Conservation (phyloP, 2,329 filamentous ascomycete genomes). For the Aspergillus melleus region DNA sequence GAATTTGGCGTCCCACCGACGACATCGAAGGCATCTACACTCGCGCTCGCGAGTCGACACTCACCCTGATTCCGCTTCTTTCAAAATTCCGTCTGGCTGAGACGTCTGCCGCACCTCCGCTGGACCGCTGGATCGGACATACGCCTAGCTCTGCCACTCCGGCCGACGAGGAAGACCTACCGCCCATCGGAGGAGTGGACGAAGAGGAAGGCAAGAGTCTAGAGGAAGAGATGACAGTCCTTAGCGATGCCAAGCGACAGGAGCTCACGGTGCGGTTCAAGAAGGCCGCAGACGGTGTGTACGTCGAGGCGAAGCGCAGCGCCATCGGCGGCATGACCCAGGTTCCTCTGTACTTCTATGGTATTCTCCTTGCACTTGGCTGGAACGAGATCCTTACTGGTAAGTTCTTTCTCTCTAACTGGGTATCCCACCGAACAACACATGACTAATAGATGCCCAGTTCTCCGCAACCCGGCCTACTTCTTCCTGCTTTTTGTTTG, state of each 20-base stretch:
- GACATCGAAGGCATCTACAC: slow-evolving; percentile 97
- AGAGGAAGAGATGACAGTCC: slow-evolving; percentile 94
- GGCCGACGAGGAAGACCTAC: slow-evolving; percentile 85
- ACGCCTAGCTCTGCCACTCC: slow-evolving; percentile 72
- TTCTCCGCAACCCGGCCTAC: slow-evolving; percentile 89
- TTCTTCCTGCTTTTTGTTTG: slow-evolving; percentile 84
- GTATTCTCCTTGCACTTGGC: slow-evolving; percentile 81
- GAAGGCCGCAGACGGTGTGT: slow-evolving; percentile 96
- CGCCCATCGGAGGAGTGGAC: slow-evolving; percentile 88
- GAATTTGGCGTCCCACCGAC: slow-evolving; percentile 95
- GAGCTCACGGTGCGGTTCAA: slow-evolving; percentile 94
- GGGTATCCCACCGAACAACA: neutral
- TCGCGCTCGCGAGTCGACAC: slow-evolving; percentile 84
- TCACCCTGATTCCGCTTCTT: slow-evolving; percentile 85
- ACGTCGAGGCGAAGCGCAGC: slow-evolving; percentile 95
- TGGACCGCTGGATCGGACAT: slow-evolving; percentile 78
- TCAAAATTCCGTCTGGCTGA: slow-evolving; percentile 77
- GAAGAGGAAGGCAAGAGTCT: slow-evolving; percentile 92
- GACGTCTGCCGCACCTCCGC: slow-evolving; percentile 75
- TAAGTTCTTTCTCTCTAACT: slow-evolving; percentile 50
- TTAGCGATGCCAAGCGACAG: slow-evolving; percentile 84
- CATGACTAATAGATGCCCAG: slow-evolving; percentile 48
- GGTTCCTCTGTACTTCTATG: slow-evolving; percentile 93
- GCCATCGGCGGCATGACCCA: slow-evolving; percentile 94
- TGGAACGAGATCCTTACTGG: slow-evolving; percentile 98